These are phyloP conservation scores for Lactarius quietus DNA, from an alignment of 768 basidiomycete genomes.

Conservation along the genomic window DNA sequence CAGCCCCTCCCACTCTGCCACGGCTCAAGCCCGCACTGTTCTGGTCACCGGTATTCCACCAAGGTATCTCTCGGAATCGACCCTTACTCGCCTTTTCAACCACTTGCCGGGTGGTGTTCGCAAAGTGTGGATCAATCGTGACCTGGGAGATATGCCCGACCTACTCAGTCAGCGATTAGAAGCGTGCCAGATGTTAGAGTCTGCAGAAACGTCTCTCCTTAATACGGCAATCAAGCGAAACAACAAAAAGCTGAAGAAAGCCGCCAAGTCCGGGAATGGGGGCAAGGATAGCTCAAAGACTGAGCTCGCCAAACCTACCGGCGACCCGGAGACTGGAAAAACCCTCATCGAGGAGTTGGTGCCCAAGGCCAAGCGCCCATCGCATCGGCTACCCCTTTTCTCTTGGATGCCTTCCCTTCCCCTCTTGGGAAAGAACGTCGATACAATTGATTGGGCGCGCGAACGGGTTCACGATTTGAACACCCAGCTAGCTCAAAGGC, in stretches of 20 bases:
- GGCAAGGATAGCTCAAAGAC: background rate
- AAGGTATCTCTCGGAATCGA: conserved; percentile 67
- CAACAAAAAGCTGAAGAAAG: conserved; percentile 49
- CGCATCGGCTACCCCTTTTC: conserved; percentile 60
- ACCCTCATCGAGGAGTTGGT: conserved; percentile 47
- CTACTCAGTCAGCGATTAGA: conserved; percentile 70
- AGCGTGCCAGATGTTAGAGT: conserved; percentile 78
- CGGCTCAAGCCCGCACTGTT: conserved; percentile 86
- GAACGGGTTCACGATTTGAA: conserved; percentile 57
- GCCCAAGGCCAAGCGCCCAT: conserved; percentile 69
- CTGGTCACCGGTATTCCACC: conserved; percentile 87
- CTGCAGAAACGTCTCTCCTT: conserved; percentile 76
- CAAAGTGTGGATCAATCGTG: conserved; percentile 88
- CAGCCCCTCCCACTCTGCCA: conserved; percentile 63
- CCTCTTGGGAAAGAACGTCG: conserved; percentile 83
- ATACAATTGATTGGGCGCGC: conserved; percentile 88
- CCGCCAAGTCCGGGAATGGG: conserved; percentile 35
- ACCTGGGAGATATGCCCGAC: conserved; percentile 84
- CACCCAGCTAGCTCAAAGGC: conserved; percentile 28
- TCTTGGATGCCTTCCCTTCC: conserved; percentile 53
- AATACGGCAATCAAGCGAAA: conserved; percentile 73
- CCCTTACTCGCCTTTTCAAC: conserved; percentile 66
- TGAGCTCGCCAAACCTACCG: conserved; percentile 10
- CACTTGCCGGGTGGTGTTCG: conserved; percentile 87
- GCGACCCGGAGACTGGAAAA: conserved; percentile 32